phyloP scores from a whole-genome alignment of 352 stramenopile genomes.

The Stramenopiles sp. region DNA sequence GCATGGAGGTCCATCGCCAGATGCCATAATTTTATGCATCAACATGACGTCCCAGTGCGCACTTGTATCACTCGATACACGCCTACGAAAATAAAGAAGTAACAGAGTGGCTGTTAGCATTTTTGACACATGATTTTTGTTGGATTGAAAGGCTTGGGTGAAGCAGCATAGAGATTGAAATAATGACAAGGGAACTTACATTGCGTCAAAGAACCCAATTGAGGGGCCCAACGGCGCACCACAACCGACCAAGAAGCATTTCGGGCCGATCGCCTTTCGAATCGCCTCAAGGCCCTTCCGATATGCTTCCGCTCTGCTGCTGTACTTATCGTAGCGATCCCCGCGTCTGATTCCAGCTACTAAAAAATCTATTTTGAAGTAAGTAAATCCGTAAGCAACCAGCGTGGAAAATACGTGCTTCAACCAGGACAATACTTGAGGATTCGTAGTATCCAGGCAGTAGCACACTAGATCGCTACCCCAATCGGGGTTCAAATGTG shows the following conservation, averaged over 20 bases:
- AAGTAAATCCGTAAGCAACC: constrained; percentile 6
- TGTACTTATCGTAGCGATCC: constrained; percentile 1
- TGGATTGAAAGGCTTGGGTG: too few species aligned
- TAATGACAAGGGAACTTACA: too few species aligned
- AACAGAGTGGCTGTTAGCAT: too few species aligned
- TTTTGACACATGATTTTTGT: too few species aligned
- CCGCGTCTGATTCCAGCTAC: neutral
- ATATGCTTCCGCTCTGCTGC: constrained; percentile 7
- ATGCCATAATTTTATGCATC: neutral
- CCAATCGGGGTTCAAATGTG: constrained; percentile 8
- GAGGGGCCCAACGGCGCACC: constrained; percentile 2
- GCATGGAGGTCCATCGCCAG: neutral
- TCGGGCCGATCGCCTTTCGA: constrained; percentile 4
- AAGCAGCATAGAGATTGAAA: too few species aligned
- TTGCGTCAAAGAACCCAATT: constrained; percentile 2
- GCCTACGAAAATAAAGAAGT: too few species aligned
- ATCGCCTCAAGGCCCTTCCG: neutral
- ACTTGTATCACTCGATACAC: constrained; percentile 5
- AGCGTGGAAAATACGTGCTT: constrained; percentile 5
- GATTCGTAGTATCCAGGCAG: neutral
- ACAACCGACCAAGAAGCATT: constrained; percentile 4
- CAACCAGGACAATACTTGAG: constrained; percentile 3
- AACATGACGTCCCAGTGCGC: neutral
- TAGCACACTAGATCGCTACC: constrained; percentile 8
- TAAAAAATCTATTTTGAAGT: constrained; percentile 11